Evolutionary conservation across 163 green algal genomes (phyloP).

Genomic region (Scenedesmus sp.): DNA sequence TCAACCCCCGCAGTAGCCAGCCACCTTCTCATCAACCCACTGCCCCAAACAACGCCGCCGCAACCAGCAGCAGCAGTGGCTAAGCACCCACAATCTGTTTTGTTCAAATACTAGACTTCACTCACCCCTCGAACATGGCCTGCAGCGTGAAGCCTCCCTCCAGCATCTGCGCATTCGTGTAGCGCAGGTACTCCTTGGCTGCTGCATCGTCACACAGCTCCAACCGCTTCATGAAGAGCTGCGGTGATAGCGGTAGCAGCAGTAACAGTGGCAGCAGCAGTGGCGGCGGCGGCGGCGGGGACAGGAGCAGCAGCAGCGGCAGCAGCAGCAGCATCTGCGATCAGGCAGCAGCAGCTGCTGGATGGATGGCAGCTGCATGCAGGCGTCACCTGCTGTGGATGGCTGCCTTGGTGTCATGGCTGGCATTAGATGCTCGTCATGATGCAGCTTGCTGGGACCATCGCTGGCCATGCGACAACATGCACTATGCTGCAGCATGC

Average conservation of each 20-base stretch:
- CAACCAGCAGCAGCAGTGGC: neutral
- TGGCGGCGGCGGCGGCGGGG: neutral
- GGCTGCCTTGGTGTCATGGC: no score
- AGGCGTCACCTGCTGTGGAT: no score
- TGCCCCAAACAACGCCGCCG: no score
- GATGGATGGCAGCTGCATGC: no score
- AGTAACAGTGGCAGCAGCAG: neutral
- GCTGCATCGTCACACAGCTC: constrained; percentile 60
- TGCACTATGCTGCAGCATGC: no score
- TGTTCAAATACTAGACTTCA: no score
- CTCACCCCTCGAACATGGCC: constrained; percentile 54
- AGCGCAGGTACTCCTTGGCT: constrained; percentile 60
- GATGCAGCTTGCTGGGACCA: no score
- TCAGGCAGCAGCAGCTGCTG: neutral
- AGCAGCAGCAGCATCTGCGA: neutral
- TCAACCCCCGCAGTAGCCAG: no score
- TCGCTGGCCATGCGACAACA: no score
- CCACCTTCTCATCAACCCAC: no score
- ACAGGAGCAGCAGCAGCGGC: neutral
- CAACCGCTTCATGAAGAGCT: constrained; percentile 71
- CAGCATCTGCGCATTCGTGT: constrained; percentile 69
- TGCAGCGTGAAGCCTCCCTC: constrained; percentile 56
- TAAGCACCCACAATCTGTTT: neutral
- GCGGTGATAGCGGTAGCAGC: neutral
- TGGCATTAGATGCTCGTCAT: no score